Evolutionary conservation across 2,329 filamentous ascomycete genomes (phyloP).

Genomic region (Coniochaeta prunicola): DNA sequence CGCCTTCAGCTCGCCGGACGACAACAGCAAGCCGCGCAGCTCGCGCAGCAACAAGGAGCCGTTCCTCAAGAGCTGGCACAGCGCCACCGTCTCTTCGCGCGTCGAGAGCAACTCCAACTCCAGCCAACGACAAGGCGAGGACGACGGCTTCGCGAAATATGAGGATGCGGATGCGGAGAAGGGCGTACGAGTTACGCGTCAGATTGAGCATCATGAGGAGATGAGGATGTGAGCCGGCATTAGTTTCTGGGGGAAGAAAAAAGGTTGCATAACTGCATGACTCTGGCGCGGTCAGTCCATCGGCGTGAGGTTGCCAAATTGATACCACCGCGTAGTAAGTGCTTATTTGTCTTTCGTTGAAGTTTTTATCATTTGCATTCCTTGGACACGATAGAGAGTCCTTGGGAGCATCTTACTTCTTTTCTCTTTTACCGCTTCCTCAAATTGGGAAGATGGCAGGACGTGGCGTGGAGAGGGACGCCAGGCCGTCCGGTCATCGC

Average conservation of each 20-base stretch:
- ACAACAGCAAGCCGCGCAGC: not conserved
- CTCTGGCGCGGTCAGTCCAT: not conserved
- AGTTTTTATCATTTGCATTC: not conserved
- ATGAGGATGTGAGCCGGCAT: not conserved
- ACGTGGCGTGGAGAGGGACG: not conserved
- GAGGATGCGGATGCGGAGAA: not conserved
- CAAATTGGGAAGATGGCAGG: not conserved
- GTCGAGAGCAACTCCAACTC: slow-evolving; percentile 7
- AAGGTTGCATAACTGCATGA: not conserved
- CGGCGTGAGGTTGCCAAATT: not conserved
- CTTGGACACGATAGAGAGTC: not conserved
- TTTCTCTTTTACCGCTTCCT: not conserved
- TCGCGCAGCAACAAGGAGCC: not conserved
- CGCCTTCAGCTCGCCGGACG: slow-evolving; percentile 13
- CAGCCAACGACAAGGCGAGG: not conserved
- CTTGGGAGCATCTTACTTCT: not conserved
- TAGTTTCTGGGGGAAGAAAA: not conserved
- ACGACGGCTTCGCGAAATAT: slow-evolving; percentile 4
- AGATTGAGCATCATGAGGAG: slow-evolving; percentile 11
- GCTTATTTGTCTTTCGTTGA: not conserved
- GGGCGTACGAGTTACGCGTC: slow-evolving; percentile 12
- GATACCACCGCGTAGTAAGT: not conserved
- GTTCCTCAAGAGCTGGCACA: slow-evolving; percentile 2
- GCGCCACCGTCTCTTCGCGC: slow-evolving; percentile 2
- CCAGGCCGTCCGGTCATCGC: not conserved